These are phyloP conservation scores for Saturnispora zaruensis DNA, from an alignment of 805 yeast species.

Conservation along the genomic window DNA sequence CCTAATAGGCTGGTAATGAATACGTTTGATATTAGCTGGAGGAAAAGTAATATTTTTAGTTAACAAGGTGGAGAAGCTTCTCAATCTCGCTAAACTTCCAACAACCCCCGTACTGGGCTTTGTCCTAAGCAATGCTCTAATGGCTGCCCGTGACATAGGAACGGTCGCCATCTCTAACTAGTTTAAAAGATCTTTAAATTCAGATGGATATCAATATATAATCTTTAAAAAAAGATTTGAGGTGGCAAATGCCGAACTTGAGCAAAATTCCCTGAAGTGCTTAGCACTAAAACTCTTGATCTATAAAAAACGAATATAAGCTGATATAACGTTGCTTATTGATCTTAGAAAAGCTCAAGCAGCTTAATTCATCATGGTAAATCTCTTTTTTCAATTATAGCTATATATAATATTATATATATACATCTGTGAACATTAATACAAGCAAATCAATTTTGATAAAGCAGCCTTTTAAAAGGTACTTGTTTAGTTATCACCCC, in stretches of 20 bases:
- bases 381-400: too few relatives aligned
- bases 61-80: background rate
- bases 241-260: slow-evolving; percentile 1
- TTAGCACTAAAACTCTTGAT: background rate
- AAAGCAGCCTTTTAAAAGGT: background rate
- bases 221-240: background rate
- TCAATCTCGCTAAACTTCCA: background rate
- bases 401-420: too few relatives aligned
- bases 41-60: background rate
- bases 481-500: slow-evolving; percentile 21
- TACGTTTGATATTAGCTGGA: background rate
- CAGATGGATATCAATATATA: background rate
- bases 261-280: background rate
- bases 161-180: slow-evolving; percentile 4
- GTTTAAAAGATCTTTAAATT: background rate
- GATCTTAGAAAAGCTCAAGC: background rate
- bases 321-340: too few relatives aligned
- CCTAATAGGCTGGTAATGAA: background rate
- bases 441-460: background rate
- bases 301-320: too few relatives aligned
- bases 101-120: background rate
- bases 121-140: background rate
- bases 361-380: background rate
- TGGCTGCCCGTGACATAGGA: background rate
- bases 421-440: background rate